A percentile compares a stretch with the other conserved stretches of the same genome.
Conservation (phyloP, 176 grass and related monocot genomes). For the Rhynchospora pubera region DNA sequence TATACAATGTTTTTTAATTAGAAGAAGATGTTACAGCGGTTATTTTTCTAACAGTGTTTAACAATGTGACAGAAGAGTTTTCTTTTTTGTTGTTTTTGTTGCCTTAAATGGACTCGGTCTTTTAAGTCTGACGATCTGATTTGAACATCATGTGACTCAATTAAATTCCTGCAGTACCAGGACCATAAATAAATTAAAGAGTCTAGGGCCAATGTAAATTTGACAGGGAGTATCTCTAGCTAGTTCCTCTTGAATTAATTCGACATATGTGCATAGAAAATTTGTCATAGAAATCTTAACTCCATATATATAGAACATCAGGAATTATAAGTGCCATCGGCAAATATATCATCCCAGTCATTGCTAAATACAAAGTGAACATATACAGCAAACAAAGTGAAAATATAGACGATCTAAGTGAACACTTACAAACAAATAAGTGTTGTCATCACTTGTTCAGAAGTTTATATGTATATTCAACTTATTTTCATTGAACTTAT, state of each 20-base stretch:
- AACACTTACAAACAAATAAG: too few species aligned
- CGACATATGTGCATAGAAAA: neutral
- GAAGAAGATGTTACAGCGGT: neutral
- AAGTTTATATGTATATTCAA: too few species aligned
- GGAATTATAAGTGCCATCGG: too few species aligned
- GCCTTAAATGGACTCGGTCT: neutral
- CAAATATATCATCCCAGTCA: too few species aligned
- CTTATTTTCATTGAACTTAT: too few species aligned
- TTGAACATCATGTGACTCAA: neutral
- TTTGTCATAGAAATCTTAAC: neutral
- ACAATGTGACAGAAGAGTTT: neutral
- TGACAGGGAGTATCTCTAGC: neutral
- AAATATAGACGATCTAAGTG: too few species aligned
- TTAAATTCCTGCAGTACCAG: neutral
- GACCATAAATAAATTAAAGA: neutral
- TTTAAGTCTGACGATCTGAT: neutral
- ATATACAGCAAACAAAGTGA: too few species aligned
- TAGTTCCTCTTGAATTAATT: neutral
- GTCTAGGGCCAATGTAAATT: too few species aligned
- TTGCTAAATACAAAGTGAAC: too few species aligned
- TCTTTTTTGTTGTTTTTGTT: neutral
- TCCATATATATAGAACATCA: neutral
- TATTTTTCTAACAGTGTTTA: neutral
- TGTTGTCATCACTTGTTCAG: too few species aligned
- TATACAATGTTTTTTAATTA: too few species aligned